phyloP scores from a whole-genome alignment of 2,329 filamentous ascomycete species.

The Karstenula rhodostoma region DNA sequence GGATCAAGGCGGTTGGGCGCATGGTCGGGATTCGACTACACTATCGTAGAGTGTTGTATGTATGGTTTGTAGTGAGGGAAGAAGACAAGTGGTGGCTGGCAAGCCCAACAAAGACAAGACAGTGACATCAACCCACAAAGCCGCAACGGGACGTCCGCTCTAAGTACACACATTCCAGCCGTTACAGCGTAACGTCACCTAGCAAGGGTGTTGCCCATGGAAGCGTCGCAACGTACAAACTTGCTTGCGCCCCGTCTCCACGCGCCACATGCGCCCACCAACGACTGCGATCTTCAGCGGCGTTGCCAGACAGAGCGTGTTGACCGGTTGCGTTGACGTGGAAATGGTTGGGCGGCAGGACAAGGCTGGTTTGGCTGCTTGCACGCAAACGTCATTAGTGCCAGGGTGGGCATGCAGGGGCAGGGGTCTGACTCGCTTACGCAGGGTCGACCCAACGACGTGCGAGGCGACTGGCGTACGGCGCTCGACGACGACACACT shows the following conservation, averaged over 20 bases:
- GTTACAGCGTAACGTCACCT: slow-evolving; percentile 39
- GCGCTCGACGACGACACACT: not conserved
- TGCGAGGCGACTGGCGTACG: not conserved
- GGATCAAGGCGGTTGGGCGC: slow-evolving; percentile 59
- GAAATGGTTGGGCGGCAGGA: slow-evolving; percentile 9
- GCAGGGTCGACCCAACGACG: slow-evolving; percentile 5
- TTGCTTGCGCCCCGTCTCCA: slow-evolving; percentile 26
- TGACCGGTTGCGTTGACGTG: slow-evolving; percentile 15
- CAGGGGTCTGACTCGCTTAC: slow-evolving; percentile 9
- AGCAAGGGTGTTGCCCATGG: slow-evolving; percentile 22
- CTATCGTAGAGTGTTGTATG: slow-evolving; percentile 3
- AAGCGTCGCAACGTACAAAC: slow-evolving; percentile 15
- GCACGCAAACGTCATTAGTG: slow-evolving; percentile 17
- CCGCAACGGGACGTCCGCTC: not conserved
- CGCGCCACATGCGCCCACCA: not conserved
- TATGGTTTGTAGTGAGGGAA: not conserved
- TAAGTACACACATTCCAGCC: slow-evolving; percentile 19
- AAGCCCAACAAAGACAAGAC: not conserved
- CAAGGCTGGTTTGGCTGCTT: slow-evolving; percentile 5
- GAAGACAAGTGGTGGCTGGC: not conserved
- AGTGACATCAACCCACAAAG: not conserved
- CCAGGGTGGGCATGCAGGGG: slow-evolving; percentile 5
- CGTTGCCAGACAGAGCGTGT: slow-evolving; percentile 6
- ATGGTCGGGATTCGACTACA: slow-evolving; percentile 36
- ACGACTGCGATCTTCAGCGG: slow-evolving; percentile 8